phyloP scores from a whole-genome alignment of 2,329 filamentous ascomycete genomes.

The Colletotrichum liriopes region DNA sequence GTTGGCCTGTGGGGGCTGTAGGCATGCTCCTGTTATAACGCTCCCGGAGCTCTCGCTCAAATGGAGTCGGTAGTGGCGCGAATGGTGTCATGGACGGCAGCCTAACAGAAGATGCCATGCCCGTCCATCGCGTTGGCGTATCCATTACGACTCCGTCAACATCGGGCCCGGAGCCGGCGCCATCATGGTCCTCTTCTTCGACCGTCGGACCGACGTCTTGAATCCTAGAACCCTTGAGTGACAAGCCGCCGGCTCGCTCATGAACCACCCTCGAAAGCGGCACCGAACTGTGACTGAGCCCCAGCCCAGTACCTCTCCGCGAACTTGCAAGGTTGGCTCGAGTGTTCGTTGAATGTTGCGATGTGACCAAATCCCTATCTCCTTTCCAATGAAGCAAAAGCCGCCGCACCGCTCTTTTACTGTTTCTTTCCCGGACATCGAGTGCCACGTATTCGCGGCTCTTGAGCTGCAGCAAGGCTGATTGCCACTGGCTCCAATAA shows the following conservation, averaged over 20 bases:
- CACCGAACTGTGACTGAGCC: conserved; percentile 10
- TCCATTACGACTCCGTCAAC: conserved; percentile 46
- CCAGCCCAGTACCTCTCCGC: conserved; percentile 15
- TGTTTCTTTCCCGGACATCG: conserved; percentile 41
- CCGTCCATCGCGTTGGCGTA: conserved; percentile 65
- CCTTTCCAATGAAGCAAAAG: conserved; percentile 40
- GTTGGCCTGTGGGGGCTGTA: not conserved
- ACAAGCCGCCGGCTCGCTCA: conserved; percentile 21
- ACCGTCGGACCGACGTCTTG: conserved; percentile 25
- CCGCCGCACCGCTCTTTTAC: conserved; percentile 35
- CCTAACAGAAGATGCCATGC: conserved; percentile 56
- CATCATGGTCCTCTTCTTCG: conserved; percentile 39
- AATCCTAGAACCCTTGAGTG: conserved; percentile 18
- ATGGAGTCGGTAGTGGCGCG: conserved; percentile 60
- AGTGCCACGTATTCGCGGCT: conserved; percentile 40
- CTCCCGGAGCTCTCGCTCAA: conserved; percentile 55
- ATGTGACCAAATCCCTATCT: not conserved
- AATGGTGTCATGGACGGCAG: conserved; percentile 60
- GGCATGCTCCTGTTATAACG: conserved; percentile 39
- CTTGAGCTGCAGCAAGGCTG: conserved; percentile 41
- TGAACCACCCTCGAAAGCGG: conserved; percentile 33
- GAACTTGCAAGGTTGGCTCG: conserved; percentile 27
- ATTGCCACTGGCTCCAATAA: conserved; percentile 43
- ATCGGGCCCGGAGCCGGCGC: conserved; percentile 22
- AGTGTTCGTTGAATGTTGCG: conserved; percentile 14